phyloP scores from a whole-genome alignment of 768 basidiomycete genomes.

The Melanogaster broomeanus region DNA sequence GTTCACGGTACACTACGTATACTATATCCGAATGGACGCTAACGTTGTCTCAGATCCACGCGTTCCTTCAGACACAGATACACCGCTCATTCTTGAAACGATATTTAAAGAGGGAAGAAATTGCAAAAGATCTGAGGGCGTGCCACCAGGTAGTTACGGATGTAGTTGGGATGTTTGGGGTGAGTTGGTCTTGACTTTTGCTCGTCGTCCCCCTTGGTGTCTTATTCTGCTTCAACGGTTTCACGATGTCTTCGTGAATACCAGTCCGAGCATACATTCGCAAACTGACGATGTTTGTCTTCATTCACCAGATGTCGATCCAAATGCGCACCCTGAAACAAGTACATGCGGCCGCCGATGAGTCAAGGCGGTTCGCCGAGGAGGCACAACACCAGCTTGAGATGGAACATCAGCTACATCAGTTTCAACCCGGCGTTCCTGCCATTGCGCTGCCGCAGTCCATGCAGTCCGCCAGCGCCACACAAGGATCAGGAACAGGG shows the following conservation, averaged over 20 bases:
- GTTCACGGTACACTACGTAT: slow-evolving; percentile 15
- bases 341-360: slow-evolving; percentile 40
- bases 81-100: slow-evolving; percentile 75
- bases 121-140: slow-evolving; percentile 48
- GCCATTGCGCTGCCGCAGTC: not conserved
- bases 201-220: not conserved
- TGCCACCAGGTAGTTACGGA: slow-evolving; percentile 58
- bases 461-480: not conserved
- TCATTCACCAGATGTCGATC: slow-evolving; percentile 38
- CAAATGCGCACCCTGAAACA: slow-evolving; percentile 57
- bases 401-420: slow-evolving; percentile 14
- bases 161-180: slow-evolving; percentile 34
- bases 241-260: not conserved
- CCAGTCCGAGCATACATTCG: not conserved
- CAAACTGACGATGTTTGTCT: no score
- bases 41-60: slow-evolving; percentile 39
- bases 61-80: slow-evolving; percentile 60
- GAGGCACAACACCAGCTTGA: slow-evolving; percentile 18
- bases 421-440: slow-evolving; percentile 1
- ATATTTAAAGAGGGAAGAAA: slow-evolving; percentile 75
- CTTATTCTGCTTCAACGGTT: not conserved
- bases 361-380: slow-evolving; percentile 21
- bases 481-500: not conserved
- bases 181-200: slow-evolving; percentile 1
- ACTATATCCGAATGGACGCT: not conserved